phyloP scores from a whole-genome alignment of 352 stramenopile genomes.

The Thalassiosira livingstoniorum region DNA sequence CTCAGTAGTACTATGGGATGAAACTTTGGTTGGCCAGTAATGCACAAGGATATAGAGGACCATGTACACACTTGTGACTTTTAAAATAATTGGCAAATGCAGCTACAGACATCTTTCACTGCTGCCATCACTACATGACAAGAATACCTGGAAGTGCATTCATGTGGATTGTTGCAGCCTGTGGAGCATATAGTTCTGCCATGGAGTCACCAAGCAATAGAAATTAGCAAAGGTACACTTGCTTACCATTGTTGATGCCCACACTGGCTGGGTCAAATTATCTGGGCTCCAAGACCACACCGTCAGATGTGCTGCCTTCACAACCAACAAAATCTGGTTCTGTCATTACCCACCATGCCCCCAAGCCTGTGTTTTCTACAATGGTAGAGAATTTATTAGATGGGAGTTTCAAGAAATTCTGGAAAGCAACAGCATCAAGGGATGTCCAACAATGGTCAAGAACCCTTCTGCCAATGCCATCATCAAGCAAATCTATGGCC shows the following conservation, averaged over 20 bases:
- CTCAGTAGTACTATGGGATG: background rate
- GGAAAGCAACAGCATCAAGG: background rate
- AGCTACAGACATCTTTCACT: background rate
- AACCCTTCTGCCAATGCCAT: background rate
- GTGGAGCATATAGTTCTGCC: background rate
- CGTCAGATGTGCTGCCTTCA: background rate
- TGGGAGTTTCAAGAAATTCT: constrained; percentile 4
- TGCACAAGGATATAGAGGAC: background rate
- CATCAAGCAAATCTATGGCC: background rate
- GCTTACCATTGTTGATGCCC: background rate
- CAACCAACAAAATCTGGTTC: background rate
- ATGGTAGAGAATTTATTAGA: background rate
- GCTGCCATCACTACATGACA: background rate
- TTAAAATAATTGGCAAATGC: background rate
- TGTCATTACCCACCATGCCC: constrained; percentile 2
- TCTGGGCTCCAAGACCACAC: background rate
- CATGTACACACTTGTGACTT: background rate
- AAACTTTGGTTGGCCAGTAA: background rate
- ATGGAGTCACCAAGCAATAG: background rate
- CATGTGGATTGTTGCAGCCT: no score
- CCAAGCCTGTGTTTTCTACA: background rate
- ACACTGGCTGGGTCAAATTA: background rate
- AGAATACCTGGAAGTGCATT: background rate
- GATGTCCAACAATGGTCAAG: background rate
- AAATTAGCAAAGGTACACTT: background rate